Conservation (phyloP, 257 asterid genomes). For the Gentiana dahurica region DNA sequence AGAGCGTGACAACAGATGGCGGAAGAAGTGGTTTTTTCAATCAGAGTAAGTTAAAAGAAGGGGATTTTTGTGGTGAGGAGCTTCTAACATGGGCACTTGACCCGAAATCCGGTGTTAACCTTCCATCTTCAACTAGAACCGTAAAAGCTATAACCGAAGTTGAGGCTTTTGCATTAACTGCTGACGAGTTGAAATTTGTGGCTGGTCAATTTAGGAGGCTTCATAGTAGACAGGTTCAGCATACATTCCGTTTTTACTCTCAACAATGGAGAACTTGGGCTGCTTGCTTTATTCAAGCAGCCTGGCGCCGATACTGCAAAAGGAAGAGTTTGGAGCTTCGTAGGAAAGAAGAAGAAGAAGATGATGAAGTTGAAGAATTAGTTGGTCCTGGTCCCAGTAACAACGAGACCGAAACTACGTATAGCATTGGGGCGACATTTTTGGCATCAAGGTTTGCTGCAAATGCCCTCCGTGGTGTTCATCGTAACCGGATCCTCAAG, state of each 20-base stretch:
- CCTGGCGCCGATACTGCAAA: slow-evolving; percentile 82
- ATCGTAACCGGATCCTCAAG: slow-evolving; percentile 79
- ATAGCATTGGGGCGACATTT: slow-evolving; percentile 77
- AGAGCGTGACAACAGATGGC: slow-evolving; percentile 96
- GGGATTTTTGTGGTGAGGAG: slow-evolving; percentile 96
- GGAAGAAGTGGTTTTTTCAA: slow-evolving; percentile 97
- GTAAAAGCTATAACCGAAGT: slow-evolving; percentile 81
- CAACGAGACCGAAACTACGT: slow-evolving; percentile 36
- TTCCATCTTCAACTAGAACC: slow-evolving; percentile 91
- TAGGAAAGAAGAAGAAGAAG: slow-evolving; percentile 74
- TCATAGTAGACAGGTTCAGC: slow-evolving; percentile 97
- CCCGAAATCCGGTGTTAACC: slow-evolving; percentile 80
- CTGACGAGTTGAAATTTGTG: slow-evolving; percentile 83
- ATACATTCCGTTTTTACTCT: slow-evolving; percentile 95
- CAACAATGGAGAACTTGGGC: slow-evolving; percentile 99
- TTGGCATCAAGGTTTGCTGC: slow-evolving; percentile 81
- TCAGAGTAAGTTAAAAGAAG: slow-evolving; percentile 76
- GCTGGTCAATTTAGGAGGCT: slow-evolving; percentile 95
- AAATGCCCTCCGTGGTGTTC: slow-evolving; percentile 79
- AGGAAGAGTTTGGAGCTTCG: slow-evolving; percentile 63
- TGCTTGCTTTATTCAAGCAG: slow-evolving; percentile 93
- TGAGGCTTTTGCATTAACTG: slow-evolving; percentile 84
- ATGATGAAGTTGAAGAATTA: slow-evolving; percentile 14
- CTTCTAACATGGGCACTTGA: slow-evolving; percentile 97
- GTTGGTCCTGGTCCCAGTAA: slow-evolving; percentile 20